Evolutionary conservation across 2,329 filamentous ascomycete genomes (phyloP).

Genomic region (Apiospora koreana): DNA sequence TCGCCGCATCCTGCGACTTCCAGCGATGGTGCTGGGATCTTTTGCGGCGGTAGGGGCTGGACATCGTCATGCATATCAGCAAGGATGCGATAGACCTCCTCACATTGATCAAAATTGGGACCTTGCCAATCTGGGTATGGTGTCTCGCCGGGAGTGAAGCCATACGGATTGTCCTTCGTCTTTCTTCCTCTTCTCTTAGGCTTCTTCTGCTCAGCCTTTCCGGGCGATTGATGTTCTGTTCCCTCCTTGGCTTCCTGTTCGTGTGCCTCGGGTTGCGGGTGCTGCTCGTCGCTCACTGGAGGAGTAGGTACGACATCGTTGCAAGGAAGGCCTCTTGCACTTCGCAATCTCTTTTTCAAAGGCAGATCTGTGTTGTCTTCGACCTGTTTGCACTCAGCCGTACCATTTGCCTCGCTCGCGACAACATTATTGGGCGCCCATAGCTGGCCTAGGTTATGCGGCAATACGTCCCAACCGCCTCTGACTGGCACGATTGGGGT

Average conservation of each 20-base stretch:
- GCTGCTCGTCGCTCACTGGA: background rate
- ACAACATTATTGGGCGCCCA: background rate
- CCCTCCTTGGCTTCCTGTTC: background rate
- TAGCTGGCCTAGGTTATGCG: slow-evolving; percentile 11
- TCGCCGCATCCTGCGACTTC: slow-evolving; percentile 69
- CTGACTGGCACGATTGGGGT: slow-evolving; percentile 5
- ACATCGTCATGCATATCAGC: slow-evolving; percentile 66
- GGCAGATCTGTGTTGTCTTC: background rate
- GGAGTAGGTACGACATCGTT: background rate
- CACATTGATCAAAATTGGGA: slow-evolving; percentile 69
- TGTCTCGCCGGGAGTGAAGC: slow-evolving; percentile 54
- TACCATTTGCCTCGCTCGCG: background rate
- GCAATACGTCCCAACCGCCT: slow-evolving; percentile 12
- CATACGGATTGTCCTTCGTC: slow-evolving; percentile 46
- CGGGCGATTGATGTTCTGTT: background rate
- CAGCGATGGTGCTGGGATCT: slow-evolving; percentile 68
- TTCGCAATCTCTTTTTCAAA: slow-evolving; percentile 1
- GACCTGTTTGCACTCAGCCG: background rate
- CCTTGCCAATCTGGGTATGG: slow-evolving; percentile 69
- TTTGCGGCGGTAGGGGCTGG: slow-evolving; percentile 54
- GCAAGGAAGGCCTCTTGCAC: background rate
- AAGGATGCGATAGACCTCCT: slow-evolving; percentile 67
- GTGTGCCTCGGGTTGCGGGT: background rate
- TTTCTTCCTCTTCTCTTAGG: slow-evolving; percentile 25
- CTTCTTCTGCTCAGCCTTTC: slow-evolving; percentile 16